Evolutionary conservation across 257 asterid species (phyloP).

Genomic region (Asclepias syriaca): DNA sequence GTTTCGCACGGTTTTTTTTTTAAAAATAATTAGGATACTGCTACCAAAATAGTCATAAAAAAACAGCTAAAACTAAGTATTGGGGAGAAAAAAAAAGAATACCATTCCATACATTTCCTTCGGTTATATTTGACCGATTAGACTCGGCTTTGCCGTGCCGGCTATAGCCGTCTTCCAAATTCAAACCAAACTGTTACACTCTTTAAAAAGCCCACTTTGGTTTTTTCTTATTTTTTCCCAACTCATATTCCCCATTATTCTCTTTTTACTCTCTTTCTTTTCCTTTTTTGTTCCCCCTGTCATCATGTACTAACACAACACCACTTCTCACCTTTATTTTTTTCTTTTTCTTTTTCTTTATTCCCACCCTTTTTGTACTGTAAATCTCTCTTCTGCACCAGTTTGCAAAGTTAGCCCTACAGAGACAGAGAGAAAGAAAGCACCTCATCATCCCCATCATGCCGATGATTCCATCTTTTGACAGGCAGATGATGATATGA

Average conservation of each 20-base stretch:
- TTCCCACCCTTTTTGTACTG: neutral
- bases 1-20: neutral
- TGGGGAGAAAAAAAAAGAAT: neutral
- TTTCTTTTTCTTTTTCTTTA: neutral
- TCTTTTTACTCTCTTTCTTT: too few relatives aligned
- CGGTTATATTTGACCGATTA: constrained; percentile 3
- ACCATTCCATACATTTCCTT: neutral
- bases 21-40: neutral
- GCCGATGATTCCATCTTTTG: neutral
- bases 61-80: neutral
- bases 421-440: neutral
- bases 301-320: too few relatives aligned
- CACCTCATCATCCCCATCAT: neutral
- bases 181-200: constrained; percentile 8
- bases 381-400: neutral
- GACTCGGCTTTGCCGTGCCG: constrained; percentile 17
- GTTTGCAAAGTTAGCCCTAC: too few relatives aligned
- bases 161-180: constrained; percentile 21
- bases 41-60: neutral
- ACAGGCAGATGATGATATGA: too few relatives aligned
- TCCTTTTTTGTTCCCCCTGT: neutral
- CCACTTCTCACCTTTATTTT: too few relatives aligned
- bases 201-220: neutral
- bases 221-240: neutral
- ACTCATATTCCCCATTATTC: too few relatives aligned